Evolutionary conservation across 2,329 filamentous ascomycete species (phyloP).

Genomic region (Neophaeococcomyces mojaviensis): DNA sequence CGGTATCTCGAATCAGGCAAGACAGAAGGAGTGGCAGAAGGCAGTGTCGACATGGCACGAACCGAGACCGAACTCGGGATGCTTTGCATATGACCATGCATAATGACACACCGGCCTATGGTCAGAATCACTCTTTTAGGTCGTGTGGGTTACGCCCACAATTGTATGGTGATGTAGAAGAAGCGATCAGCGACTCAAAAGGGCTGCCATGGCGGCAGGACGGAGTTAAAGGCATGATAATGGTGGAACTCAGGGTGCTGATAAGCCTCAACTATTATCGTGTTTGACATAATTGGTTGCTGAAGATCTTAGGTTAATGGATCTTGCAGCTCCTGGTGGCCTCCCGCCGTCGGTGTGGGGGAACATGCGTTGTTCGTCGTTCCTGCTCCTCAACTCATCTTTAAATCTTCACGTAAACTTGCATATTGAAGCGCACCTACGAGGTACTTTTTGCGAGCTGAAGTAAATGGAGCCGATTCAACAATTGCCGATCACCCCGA

Average conservation of each 20-base stretch:
- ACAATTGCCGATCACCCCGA: too few species aligned
- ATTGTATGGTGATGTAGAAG: not conserved
- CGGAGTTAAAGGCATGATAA: not conserved
- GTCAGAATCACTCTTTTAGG: not conserved
- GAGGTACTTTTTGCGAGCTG: too few species aligned
- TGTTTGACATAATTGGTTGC: not conserved
- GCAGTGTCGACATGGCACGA: constrained; percentile 1
- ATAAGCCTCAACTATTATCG: not conserved
- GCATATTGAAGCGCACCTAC: too few species aligned
- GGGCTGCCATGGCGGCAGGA: not conserved
- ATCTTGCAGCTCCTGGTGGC: not conserved
- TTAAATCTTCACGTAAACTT: too few species aligned
- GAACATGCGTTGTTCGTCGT: too few species aligned
- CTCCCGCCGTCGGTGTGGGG: not conserved
- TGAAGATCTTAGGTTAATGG: not conserved
- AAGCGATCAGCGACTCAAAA: not conserved
- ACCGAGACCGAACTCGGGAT: constrained; percentile 8
- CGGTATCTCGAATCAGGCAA: too few species aligned
- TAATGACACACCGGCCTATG: constrained; percentile 13
- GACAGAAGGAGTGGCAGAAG: not conserved
- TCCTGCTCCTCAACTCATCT: too few species aligned
- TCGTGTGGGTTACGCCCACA: not conserved
- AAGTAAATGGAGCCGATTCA: too few species aligned
- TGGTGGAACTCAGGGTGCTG: not conserved
- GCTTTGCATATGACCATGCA: constrained; percentile 19